phyloP scores from a whole-genome alignment of 305 asterid genomes.

The Vinca major region DNA sequence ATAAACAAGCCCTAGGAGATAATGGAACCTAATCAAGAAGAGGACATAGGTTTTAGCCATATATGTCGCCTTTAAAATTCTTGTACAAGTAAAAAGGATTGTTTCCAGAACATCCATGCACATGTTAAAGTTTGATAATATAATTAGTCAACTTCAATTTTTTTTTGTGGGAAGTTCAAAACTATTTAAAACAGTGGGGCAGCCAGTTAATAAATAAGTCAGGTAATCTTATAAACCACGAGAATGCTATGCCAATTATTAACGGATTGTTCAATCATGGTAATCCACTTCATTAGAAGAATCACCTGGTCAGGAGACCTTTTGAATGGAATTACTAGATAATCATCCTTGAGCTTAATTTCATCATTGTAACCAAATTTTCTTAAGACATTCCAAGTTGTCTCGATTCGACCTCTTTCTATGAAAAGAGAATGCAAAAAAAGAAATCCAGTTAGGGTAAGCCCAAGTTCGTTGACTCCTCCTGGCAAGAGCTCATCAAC shows the following conservation, averaged over 20 bases:
- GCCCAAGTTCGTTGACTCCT: constrained; percentile 84
- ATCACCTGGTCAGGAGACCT: constrained; percentile 88
- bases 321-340: constrained; percentile 57
- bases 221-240: neutral
- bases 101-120: neutral
- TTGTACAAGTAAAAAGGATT: neutral
- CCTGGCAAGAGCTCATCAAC: constrained; percentile 82
- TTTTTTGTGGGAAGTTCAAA: no score
- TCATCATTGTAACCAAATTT: constrained; percentile 84
- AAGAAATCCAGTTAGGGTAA: constrained; percentile 82
- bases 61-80: no score
- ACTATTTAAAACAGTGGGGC: neutral
- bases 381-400: constrained; percentile 89
- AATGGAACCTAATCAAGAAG: neutral
- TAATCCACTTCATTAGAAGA: constrained; percentile 16
- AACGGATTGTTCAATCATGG: neutral
- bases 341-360: constrained; percentile 65
- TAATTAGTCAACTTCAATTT: neutral
- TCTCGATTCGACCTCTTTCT: constrained; percentile 84
- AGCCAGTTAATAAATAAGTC: constrained; percentile 4
- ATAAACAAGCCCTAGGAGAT: neutral
- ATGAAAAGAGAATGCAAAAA: constrained; percentile 87
- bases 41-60: neutral
- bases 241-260: neutral
- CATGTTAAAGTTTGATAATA: neutral